Percentiles rank a stretch among this genome's conserved stretches.
phyloP scores from a whole-genome alignment of 1,284 basidiomycete genomes.

The Anthracocystis setariae region DNA sequence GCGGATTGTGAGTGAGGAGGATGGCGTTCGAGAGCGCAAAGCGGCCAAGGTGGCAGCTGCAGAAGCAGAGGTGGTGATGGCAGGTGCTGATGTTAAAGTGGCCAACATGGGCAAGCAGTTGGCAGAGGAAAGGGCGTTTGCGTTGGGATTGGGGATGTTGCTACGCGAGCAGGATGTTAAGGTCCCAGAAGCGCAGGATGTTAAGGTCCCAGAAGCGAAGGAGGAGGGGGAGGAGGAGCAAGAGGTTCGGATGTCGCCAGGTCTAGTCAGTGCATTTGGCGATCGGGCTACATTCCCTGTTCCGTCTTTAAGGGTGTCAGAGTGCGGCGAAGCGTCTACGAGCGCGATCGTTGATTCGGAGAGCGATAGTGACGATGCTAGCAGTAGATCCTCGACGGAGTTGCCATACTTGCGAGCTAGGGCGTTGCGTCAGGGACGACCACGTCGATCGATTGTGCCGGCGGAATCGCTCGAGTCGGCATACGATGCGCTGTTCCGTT shows the following conservation, averaged over 20 bases:
- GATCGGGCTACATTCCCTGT: background rate
- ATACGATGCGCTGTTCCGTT: constrained; percentile 18
- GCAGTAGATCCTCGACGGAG: no score
- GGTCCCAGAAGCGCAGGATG: background rate
- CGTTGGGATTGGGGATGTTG: constrained; percentile 12
- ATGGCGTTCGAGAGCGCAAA: constrained; percentile 14
- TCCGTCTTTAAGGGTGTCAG: background rate
- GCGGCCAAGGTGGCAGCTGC: constrained; percentile 1
- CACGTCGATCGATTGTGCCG: background rate
- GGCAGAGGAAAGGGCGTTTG: constrained; percentile 25
- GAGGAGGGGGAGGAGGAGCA: background rate
- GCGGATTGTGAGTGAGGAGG: constrained; percentile 35
- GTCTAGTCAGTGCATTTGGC: background rate
- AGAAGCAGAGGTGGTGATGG: background rate
- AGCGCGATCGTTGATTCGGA: constrained; percentile 8
- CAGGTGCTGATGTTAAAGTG: background rate
- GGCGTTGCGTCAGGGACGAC: constrained; percentile 10
- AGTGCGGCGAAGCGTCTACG: background rate
- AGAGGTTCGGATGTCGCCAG: background rate
- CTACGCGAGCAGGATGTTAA: background rate
- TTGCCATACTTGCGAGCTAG: constrained; percentile 7
- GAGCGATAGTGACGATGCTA: constrained; percentile 1
- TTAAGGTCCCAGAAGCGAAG: background rate
- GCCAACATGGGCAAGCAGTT: constrained; percentile 3
- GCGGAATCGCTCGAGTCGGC: background rate